Base-by-base conservation (phyloP, 2,329 filamentous ascomycete species). In the Dactylonectria macrodidyma region DNA sequence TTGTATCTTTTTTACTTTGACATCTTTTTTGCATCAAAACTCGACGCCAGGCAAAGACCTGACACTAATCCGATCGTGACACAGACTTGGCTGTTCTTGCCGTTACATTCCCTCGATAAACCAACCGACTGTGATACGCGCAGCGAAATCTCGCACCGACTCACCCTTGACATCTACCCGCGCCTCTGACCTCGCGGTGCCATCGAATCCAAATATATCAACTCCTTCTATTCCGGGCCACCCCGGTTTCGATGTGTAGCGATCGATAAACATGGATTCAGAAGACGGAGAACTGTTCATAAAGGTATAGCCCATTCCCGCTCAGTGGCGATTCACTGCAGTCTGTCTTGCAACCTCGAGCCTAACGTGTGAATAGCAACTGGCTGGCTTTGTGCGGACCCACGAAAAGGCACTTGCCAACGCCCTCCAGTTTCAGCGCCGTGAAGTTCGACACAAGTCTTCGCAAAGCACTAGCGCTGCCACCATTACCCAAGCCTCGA, bases 371-470 rank as follows among this genome's bases (percentile, higher is more conserved):
- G 34, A 60, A 67, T 81, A 98, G 95, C 96, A 97, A 88, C 89
- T 99, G 80, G 95, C 95, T 79, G 92, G 92, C 84, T 98, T 97
- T 83, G 95, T 99, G 83, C 94, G 95, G 71, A 97, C 95, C 63
- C 95, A 99, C 85, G 96, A 99, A 84, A 97, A 97, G 84, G 95
- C 95, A 44, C 89, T 99, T 71, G 96, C 96, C 79, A 98, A 98
- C 85, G 95, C 95, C 76, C 86, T 98, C 70, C 95, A 98, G 81
- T 88, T 97, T 75, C 80, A 81, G 63, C 92, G 92, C 80, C 90
- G 93, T 76, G 91, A 93, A 77, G 85, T 89, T 70, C 92, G 91
- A 76, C 90, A 95, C 90, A 89, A 88, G 73, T 83, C 89, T 63
- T 91, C 92, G 12, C 89, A 91, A 75, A 91, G 89, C 78, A 87